Base-by-base conservation (phyloP, 768 basidiomycete genomes). In the Heimioporus sp. region DNA sequence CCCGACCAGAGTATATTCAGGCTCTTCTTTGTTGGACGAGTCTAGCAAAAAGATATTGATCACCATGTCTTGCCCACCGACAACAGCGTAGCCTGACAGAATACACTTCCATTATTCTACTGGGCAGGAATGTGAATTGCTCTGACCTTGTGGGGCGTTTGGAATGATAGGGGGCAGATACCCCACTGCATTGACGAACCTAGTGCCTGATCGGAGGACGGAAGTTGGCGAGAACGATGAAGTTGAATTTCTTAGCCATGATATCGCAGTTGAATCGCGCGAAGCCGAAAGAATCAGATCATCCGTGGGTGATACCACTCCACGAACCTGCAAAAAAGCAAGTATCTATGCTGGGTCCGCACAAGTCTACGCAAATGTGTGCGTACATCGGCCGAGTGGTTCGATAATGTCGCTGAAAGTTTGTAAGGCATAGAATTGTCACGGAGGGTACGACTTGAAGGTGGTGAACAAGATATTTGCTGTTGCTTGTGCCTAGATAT, bases 21-120 rank as follows among this genome's bases (percentile, higher is more conserved):
- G 93, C 53, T 94, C 87, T 50, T 82, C 81, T 59, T 76, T 79
- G 16, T 77, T 68, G 32, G 72, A 63, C 9, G 75, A 68, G n/a
- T 72, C 70, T 37, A 91, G 76, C 37, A 83, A 76, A 63, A 90
- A 98, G 15, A 93, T 75, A 57, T 93, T 92, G 71, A 98, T 82
- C 38, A 93, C 80, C 19, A 85, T 82, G 64, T 97, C 95, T 68
- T 95, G 91, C 0, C 92, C 91, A 15, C 92, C 96, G 10, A 92
- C 86, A 10, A 93, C 83, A 57, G 85, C 82, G 64, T 83, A 94
- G 36, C 92, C 95, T 94, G 46, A 57, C 16, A 57, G 51, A 35
- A 21, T 11, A n/a, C 48, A 35, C 45, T 47, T 50, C 16, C 28
- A 38, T 58, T 19, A 48, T 17, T 16, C 12, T 20, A 42, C 39